Evolutionary conservation across 164 flowering plant species (phyloP).

Genomic region (Nymphaea colorata): DNA sequence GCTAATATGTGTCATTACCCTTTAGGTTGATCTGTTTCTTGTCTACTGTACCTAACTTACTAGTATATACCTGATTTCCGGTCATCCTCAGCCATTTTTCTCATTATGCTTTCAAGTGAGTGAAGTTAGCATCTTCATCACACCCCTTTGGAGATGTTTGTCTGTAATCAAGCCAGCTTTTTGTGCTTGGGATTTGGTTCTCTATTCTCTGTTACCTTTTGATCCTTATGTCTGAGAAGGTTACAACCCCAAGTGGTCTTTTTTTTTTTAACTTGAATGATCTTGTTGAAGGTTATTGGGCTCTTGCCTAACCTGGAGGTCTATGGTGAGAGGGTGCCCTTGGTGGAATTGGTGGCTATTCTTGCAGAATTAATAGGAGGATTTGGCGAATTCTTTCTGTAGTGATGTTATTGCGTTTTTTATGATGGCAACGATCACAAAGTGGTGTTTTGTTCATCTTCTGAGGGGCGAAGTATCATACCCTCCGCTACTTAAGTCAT

Average conservation of each 20-base stretch:
- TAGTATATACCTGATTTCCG: too few relatives aligned
- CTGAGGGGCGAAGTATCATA: conserved; percentile 73
- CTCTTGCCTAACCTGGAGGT: conserved; percentile 66
- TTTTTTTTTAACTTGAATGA: conserved; percentile 53
- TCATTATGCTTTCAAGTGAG: too few relatives aligned
- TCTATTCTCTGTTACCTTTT: conserved; percentile 11
- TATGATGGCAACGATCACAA: conserved; percentile 66
- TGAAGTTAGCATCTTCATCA: too few relatives aligned
- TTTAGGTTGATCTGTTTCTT: too few relatives aligned
- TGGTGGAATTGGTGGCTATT: conserved; percentile 72
- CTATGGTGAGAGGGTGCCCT: conserved; percentile 57
- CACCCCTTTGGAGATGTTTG: conserved; percentile 1
- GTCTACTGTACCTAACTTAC: too few relatives aligned
- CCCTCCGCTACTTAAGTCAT: conserved; percentile 60
- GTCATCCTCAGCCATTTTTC: too few relatives aligned
- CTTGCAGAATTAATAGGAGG: conserved; percentile 65
- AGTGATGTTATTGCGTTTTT: conserved; percentile 68
- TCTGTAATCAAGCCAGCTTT: conserved; percentile 13
- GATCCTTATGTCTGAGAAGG: conserved; percentile 15
- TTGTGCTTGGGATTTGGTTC: conserved; percentile 17
- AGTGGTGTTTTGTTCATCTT: conserved; percentile 88
- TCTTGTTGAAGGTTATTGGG: conserved; percentile 67
- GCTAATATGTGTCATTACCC: too few relatives aligned
- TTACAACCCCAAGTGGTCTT: conserved; percentile 28
- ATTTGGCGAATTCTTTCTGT: conserved; percentile 80